Evolutionary conservation across 2,329 filamentous ascomycete species (phyloP).

Genomic region (Sporothrix dimorphospora): DNA sequence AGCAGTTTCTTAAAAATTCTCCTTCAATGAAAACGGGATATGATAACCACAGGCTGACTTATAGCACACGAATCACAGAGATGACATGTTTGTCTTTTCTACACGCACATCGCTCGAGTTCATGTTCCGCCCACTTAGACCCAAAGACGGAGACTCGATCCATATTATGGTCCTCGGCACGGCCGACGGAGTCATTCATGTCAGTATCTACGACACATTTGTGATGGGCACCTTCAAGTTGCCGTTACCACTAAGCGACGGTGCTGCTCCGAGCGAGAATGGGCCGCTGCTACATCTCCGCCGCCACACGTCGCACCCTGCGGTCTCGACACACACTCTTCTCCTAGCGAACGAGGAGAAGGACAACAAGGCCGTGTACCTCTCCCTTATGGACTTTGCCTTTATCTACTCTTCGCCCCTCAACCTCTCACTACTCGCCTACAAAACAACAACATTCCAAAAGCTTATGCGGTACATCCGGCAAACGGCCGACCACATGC

Average conservation of each 20-base stretch:
- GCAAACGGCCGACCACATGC: conserved; percentile 78
- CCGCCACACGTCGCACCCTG: conserved; percentile 71
- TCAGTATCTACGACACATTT: conserved; percentile 86
- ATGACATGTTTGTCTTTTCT: conserved; percentile 67
- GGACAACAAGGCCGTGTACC: conserved; percentile 52
- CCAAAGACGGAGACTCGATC: conserved; percentile 71
- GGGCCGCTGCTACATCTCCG: conserved; percentile 41
- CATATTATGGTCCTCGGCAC: conserved; percentile 79
- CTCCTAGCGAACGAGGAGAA: conserved; percentile 52
- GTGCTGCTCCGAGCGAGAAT: conserved; percentile 18
- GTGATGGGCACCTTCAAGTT: conserved; percentile 69
- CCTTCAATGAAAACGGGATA: not conserved
- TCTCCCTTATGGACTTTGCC: conserved; percentile 80
- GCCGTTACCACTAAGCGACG: conserved; percentile 41
- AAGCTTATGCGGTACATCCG: conserved; percentile 84
- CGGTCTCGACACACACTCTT: conserved; percentile 75
- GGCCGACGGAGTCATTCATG: conserved; percentile 69
- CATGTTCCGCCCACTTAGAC: conserved; percentile 65
- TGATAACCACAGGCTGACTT: not conserved
- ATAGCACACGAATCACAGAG: conserved; percentile 44
- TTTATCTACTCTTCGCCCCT: conserved; percentile 79
- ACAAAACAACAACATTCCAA: conserved; percentile 84
- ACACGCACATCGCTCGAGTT: conserved; percentile 69
- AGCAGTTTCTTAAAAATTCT: conserved; percentile 40
- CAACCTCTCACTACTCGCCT: conserved; percentile 81